Percentiles rank a stretch among this genome's conserved stretches.
Evolutionary conservation across 208 protist species (phyloP).

Genomic region (Histomonas meleagridis): DNA sequence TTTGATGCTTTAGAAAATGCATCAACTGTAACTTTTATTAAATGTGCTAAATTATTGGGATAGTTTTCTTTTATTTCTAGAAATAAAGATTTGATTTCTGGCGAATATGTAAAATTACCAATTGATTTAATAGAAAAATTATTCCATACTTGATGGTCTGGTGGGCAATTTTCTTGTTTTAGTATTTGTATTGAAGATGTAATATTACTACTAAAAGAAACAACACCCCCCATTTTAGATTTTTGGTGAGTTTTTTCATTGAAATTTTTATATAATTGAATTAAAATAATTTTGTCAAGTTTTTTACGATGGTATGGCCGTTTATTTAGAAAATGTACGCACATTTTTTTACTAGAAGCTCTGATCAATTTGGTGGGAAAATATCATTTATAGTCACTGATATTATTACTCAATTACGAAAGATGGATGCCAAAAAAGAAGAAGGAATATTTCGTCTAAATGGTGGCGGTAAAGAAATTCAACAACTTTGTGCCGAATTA

Average conservation of each 20-base stretch:
- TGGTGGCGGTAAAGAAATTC: neutral
- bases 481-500: neutral
- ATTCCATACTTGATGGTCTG: neutral
- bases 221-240: neutral
- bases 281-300: no score
- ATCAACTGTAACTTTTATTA: neutral
- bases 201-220: neutral
- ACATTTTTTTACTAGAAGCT: neutral
- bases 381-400: neutral
- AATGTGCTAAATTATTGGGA: neutral
- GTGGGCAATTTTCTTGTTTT: neutral
- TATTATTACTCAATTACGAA: neutral
- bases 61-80: neutral
- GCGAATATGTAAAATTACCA: neutral
- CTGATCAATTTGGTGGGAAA: neutral
- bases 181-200: neutral
- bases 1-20: neutral
- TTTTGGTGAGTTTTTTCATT: neutral
- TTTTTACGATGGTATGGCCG: no score
- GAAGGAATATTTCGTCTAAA: neutral
- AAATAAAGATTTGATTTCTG: neutral
- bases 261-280: no score
- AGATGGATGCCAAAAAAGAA: neutral
- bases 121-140: neutral
- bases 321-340: neutral